Conservation (phyloP, 108 stramenopile genomes). For the Cyclostephanos tholiformis region DNA sequence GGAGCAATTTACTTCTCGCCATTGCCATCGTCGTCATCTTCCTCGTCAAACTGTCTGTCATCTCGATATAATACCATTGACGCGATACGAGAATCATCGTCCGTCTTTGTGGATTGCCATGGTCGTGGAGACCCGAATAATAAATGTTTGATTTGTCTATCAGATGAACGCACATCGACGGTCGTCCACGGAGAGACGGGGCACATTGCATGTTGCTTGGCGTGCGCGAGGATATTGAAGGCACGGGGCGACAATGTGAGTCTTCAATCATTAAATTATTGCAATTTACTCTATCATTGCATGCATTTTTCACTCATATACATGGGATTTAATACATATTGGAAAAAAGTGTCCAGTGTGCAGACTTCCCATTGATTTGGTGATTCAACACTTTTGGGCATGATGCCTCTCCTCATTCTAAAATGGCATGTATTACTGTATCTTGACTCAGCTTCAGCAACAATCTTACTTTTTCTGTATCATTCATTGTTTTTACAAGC, state of each 20-base stretch:
- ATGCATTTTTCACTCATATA: too few relatives aligned
- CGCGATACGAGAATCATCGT: conserved; percentile 22
- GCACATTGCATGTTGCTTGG: conserved; percentile 90
- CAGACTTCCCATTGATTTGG: conserved; percentile 70
- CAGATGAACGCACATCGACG: conserved; percentile 80
- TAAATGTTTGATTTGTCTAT: conserved; percentile 76
- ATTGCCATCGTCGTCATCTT: background rate
- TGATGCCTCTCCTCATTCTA: conserved; percentile 15
- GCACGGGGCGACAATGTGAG: conserved; percentile 71
- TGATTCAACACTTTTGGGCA: conserved; percentile 85
- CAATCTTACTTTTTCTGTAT: too few relatives aligned
- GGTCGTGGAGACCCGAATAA: conserved; percentile 18
- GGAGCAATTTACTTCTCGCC: background rate
- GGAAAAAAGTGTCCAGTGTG: conserved; percentile 65
- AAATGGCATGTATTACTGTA: too few relatives aligned
- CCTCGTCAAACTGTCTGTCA: background rate
- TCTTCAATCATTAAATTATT: background rate
- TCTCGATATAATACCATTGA: conserved; percentile 3
- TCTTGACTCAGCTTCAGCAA: too few relatives aligned
- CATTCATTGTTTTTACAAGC: too few relatives aligned
- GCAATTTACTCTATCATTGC: background rate
- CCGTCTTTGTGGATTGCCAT: background rate
- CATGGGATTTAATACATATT: too few relatives aligned
- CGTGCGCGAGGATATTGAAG: conserved; percentile 86
- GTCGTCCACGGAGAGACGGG: conserved; percentile 93